Base-by-base conservation (phyloP, 306 rosid genomes). In the Vigna unguiculata region DNA sequence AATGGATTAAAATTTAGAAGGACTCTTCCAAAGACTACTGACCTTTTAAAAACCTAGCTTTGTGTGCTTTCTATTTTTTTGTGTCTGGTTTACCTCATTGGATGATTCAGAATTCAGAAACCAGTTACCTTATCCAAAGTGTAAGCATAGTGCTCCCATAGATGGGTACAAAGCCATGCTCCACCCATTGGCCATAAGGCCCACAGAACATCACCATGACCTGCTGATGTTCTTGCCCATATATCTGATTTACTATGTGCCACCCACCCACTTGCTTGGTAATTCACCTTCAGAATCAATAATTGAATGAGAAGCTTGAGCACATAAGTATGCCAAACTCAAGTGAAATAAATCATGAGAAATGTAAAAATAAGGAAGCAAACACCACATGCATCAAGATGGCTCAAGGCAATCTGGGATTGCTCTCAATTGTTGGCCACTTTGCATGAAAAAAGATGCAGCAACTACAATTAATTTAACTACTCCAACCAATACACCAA, bases 141-240 rank as follows among this genome's bases (percentile, higher is more conserved):
- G 73, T 85, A 92, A 59, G 86, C 69, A 75, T 86, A 92, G 77
- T 88, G 93, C 78, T 92, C 96, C 97, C 97, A 90, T 12, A 88
- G 74, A 84, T 92, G 96, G 53, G 93, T 90, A 75, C 90, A 88
- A 38, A 90, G 80, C 97, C 97, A 91, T 16, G 97, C 95, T 77
- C 97, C 97, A 38, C 97, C 97, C 95, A 91, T 86, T 16, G 95
- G 95, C 97, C 97, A 91, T 75, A 91, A 69, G 10, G 97, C 95
- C 93, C 93, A 92, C 21, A 85, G 90, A 46, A 81, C 93, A 72
- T 83, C 80, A 74, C 96, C 97, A 46, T 83, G 82, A 81, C 75
- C 85, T 5, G 97, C 88, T 20, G 97, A 92, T 51, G 91, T 82
- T 83, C 83, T 92, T 0, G 93, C 93, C 97, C 97, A 92, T 53